Base-by-base conservation (phyloP, 768 basidiomycete species). In the Kwoniella dejecticola region DNA sequence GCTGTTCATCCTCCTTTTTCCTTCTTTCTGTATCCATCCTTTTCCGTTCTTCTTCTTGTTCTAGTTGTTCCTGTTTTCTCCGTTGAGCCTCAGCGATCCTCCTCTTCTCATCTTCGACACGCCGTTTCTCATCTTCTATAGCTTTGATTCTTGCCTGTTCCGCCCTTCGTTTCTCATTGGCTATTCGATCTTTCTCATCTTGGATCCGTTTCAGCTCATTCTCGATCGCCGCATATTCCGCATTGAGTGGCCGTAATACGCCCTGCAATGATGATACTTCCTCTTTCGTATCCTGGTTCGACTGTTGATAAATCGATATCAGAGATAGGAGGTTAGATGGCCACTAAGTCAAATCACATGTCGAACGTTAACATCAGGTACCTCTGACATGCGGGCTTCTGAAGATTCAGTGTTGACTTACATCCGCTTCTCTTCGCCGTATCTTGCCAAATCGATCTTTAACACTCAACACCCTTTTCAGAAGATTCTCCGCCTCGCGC, bases 71-170 rank as follows among this genome's bases (percentile, higher is more conserved):
- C 27, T 5, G 13, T 52, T 57, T 52, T 57, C 64, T 42, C 61
- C 56, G 21, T 64, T 59, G 45, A 61, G 21, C 5, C 38, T 48
- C 53, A 5, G 19, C 19, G 6, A 42, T 13, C 19, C 60, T 58
- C 4, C 49, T 38, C 23, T 33, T 23, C 30, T 41, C 54, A 26
- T 42, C 55, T 38, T 64, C 52, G 12, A 3, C 27, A 46, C 64
- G 66, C 1, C 63, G 52, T 31, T 50, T 38, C 27, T 70, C 73
- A 42, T 72, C 65, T 44, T 64, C 63, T 23, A 47, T 47, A 47
- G 59, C 64, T 27, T 64, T 47, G n/a, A 69, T 49, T 40, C 69
- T 67, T 46, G 64, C 62, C 46, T 42, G 24, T 23, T 45, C 55
- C 2, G 19, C 29, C 11, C 55, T 62, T 30, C 26, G 40, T 31